A percentile compares a stretch with the other conserved stretches of the same genome.
Conservation (phyloP, 768 basidiomycete species). For the Psilocybe tampanensis region DNA sequence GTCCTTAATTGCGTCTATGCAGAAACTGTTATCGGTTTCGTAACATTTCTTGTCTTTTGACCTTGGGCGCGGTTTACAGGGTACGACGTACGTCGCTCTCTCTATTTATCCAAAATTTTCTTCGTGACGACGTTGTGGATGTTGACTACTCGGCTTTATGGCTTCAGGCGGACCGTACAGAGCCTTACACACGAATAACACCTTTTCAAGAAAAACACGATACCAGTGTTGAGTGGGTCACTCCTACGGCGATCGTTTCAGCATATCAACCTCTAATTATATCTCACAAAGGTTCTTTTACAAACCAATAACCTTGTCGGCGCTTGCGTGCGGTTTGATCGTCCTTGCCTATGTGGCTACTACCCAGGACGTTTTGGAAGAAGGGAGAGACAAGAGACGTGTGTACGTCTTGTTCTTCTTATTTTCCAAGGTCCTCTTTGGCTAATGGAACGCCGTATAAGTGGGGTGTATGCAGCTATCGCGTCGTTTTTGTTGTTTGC, state of each 20-base stretch:
- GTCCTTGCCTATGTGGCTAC: conserved; percentile 81
- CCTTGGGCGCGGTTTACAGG: conserved; percentile 41
- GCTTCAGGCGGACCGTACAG: conserved; percentile 76
- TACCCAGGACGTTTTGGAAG: conserved; percentile 81
- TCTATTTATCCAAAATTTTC: conserved; percentile 19
- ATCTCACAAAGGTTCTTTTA: conserved; percentile 73
- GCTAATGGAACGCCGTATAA: conserved; percentile 28
- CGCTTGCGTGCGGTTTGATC: conserved; percentile 65
- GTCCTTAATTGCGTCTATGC: conserved; percentile 15
- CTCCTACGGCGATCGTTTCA: neutral
- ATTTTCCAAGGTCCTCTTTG: conserved; percentile 1
- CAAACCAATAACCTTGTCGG: conserved; percentile 79
- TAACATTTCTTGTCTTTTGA: conserved; percentile 12
- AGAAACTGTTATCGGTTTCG: conserved; percentile 13
- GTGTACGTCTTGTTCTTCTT: conserved; percentile 52
- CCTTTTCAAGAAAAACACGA: conserved; percentile 86
- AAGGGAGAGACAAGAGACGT: conserved; percentile 79
- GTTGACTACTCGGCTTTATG: conserved; percentile 4
- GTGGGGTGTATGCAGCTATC: conserved; percentile 77
- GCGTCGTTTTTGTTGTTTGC: conserved; percentile 79
- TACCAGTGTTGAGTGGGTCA: conserved; percentile 77
- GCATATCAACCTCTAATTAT: conserved; percentile 14
- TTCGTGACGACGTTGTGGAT: conserved; percentile 18
- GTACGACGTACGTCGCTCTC: conserved; percentile 73
- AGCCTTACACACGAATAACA: conserved; percentile 79